Base-by-base conservation (phyloP, 2,329 filamentous ascomycete genomes). In the Tolypocladium album region DNA sequence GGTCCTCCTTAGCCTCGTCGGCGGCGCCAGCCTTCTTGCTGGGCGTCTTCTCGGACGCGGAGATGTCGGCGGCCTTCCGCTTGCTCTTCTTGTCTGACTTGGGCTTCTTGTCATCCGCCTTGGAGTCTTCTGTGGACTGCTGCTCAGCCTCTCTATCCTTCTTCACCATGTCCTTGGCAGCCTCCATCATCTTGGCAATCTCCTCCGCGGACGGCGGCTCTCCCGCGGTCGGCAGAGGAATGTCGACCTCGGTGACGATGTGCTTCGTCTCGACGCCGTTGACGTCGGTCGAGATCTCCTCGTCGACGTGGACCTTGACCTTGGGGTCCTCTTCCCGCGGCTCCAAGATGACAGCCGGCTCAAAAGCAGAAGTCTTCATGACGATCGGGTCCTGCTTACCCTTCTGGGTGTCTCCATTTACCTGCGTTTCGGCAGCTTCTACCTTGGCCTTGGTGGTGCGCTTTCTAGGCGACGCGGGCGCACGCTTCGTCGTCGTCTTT, bases 131-230 rank as follows among this genome's bases (percentile, higher is more conserved):
- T 69, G 79, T 75, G 60, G 81, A 40, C 9, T 71, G 70, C 11
- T 75, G 72, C 15, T 71, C 71, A 55, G 75, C 69, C 71, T 79
- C 76, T 63, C 82, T 77, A 62, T 82, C 82, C 62, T 86, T 86
- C 63, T 88, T 83, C 6, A 97, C 92, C 90, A 97, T 96, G 66
- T 87, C 84, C 76, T 88, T 91, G 39, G 94, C 94, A 68, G 90
- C 86, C 36, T 87, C 87, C 61, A 97, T 88, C 88, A 97, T 92
- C 59, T 87, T 83, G 60, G 88, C 82, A 1, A 92, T 87, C 67
- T 94, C 89, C 64, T 92, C 88, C 0, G 90, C 86, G 15, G 86
- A 83, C 0, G 89, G 87, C 11, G 92, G 80, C 62, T 90, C 84
- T 58, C 82, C 83, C 12, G 84, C 80, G 4, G 68, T 72, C 9